Evolutionary conservation across 208 protist species (phyloP).

Genomic region (Acanthamoeba royreba): DNA sequence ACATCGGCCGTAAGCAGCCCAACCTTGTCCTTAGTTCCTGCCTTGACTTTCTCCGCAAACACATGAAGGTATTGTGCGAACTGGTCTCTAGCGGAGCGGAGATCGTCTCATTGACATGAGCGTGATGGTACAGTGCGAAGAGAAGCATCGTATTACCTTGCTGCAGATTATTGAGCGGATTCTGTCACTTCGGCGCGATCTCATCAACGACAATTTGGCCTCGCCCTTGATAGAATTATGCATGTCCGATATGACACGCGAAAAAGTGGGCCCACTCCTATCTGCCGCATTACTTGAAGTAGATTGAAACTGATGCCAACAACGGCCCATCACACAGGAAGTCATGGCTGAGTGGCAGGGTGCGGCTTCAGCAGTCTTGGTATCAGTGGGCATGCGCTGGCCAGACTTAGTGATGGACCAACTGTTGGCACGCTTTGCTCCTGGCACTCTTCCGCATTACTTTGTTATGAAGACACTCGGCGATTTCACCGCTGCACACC

Average conservation of each 20-base stretch:
- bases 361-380: constrained; percentile 53
- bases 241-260: constrained; percentile 61
- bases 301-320: background rate
- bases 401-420: constrained; percentile 57
- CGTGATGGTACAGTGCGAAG: background rate
- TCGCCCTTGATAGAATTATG: constrained; percentile 28
- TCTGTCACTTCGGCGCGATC: background rate
- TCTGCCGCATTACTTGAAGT: background rate
- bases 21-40: constrained; percentile 44
- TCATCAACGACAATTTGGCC: background rate
- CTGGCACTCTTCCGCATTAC: constrained; percentile 66
- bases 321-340: constrained; percentile 28
- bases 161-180: constrained; percentile 44
- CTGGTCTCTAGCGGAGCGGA: background rate
- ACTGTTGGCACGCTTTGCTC: constrained; percentile 51
- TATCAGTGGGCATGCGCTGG: constrained; percentile 49
- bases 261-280: background rate
- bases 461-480: constrained; percentile 72
- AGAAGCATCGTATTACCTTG: constrained; percentile 45
- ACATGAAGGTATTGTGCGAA: constrained; percentile 20
- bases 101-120: background rate
- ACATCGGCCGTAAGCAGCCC: constrained; percentile 60
- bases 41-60: constrained; percentile 2
- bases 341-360: constrained; percentile 67
- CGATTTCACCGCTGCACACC: constrained; percentile 61